Percentiles rank a stretch among this genome's conserved stretches.
Evolutionary conservation across 169 alveolate genomes (phyloP).

Genomic region (Plasmodium ovale): DNA sequence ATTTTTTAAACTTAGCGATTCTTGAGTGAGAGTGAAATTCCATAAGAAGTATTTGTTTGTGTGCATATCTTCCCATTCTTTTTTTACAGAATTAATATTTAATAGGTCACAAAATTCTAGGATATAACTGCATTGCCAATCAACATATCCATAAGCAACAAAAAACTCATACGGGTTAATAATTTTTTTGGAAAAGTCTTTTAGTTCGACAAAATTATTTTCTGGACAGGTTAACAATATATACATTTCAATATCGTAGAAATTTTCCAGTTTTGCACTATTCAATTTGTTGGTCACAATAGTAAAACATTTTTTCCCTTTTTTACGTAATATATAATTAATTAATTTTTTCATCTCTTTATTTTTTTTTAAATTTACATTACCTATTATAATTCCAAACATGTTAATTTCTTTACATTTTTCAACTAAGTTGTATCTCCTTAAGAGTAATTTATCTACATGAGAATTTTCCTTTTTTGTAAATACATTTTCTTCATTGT

Average conservation of each 20-base stretch:
- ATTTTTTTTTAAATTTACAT: slow-evolving; percentile 62
- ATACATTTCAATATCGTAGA: slow-evolving; percentile 81
- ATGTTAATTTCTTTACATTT: slow-evolving; percentile 62
- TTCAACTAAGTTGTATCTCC: slow-evolving; percentile 79
- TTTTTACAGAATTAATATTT: slow-evolving; percentile 7
- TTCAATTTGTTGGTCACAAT: slow-evolving; percentile 81
- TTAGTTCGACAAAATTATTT: slow-evolving; percentile 69
- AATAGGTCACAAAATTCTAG: slow-evolving; percentile 75
- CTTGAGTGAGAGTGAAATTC: background rate
- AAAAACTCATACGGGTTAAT: slow-evolving; percentile 83
- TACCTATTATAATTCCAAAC: slow-evolving; percentile 79
- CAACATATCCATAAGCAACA: slow-evolving; percentile 78
- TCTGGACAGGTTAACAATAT: slow-evolving; percentile 80
- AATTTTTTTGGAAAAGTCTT: slow-evolving; percentile 69
- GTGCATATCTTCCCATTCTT: background rate
- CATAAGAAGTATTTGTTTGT: slow-evolving; percentile 35
- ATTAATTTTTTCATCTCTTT: slow-evolving; percentile 64
- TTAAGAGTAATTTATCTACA: slow-evolving; percentile 50
- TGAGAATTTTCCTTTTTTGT: background rate
- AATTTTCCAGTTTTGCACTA: slow-evolving; percentile 82
- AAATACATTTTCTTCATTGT: background rate
- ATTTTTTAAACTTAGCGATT: slow-evolving; percentile 2
- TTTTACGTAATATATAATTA: slow-evolving; percentile 50
- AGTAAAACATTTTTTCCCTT: slow-evolving; percentile 71
- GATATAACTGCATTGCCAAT: slow-evolving; percentile 78